A percentile compares a stretch with the other conserved stretches of the same genome.
These are phyloP conservation scores for Russula compacta DNA, from an alignment of 768 basidiomycete species.

Conservation along the genomic window DNA sequence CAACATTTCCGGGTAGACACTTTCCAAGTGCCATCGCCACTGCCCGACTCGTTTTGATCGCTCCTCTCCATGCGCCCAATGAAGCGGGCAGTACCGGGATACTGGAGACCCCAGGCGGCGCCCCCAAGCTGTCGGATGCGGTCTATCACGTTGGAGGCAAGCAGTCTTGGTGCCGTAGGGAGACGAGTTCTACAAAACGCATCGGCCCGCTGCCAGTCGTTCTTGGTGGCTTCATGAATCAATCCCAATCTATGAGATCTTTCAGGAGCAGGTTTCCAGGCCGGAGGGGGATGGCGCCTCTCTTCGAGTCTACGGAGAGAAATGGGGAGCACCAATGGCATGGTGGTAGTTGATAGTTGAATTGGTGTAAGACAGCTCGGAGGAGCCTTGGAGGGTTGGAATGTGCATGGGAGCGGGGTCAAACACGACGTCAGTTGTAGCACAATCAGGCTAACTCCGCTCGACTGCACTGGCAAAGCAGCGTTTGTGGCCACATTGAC, in stretches of 20 bases:
- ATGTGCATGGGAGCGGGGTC: no score
- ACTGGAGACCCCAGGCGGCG: constrained; percentile 45
- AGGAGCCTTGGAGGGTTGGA: no score
- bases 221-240: constrained; percentile 46
- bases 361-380: not conserved
- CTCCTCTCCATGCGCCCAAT: constrained; percentile 31
- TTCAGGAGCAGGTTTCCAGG: constrained; percentile 55
- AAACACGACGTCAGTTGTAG: no score
- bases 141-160: constrained; percentile 47
- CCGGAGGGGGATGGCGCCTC: constrained; percentile 21
- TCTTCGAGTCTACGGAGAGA: not conserved
- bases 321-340: not conserved
- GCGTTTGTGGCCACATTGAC: no score
- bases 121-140: constrained; percentile 39
- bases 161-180: constrained; percentile 33
- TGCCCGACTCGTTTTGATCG: constrained; percentile 27
- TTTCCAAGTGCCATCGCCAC: constrained; percentile 27
- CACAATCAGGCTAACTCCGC: no score
- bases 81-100: constrained; percentile 35
- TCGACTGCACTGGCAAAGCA: no score
- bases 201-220: constrained; percentile 45
- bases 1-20: constrained; percentile 38
- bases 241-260: constrained; percentile 39
- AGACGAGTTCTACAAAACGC: constrained; percentile 39
- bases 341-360: not conserved